phyloP scores from a whole-genome alignment of 352 stramenopile species.

The Phytophthora meadii region DNA sequence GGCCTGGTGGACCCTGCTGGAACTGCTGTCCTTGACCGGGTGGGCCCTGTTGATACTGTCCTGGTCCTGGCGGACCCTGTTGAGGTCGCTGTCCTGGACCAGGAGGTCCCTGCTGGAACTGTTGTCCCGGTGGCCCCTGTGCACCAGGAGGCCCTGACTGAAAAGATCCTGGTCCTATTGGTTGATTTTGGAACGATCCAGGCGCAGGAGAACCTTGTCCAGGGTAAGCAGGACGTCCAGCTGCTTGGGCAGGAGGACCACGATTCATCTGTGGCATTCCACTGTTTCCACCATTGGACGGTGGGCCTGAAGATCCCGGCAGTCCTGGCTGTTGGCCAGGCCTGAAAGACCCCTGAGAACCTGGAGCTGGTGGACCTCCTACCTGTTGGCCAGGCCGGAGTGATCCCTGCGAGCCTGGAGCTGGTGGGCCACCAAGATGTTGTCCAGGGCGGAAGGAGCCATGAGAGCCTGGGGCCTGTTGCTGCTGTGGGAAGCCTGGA shows the following conservation, averaged over 20 bases:
- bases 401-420: constrained; percentile 26
- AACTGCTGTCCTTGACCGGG: constrained; percentile 16
- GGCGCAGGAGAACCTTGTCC: constrained; percentile 22
- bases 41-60: constrained; percentile 20
- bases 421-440: constrained; percentile 15
- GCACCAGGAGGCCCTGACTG: constrained; percentile 20
- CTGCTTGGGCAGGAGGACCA: constrained; percentile 19
- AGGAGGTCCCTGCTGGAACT: constrained; percentile 36
- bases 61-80: constrained; percentile 18
- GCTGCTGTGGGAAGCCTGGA: constrained; percentile 28
- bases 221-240: constrained; percentile 25
- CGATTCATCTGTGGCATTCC: constrained; percentile 46
- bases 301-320: constrained; percentile 27
- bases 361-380: constrained; percentile 16
- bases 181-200: constrained; percentile 24
- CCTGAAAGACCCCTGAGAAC: constrained; percentile 19
- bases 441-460: constrained; percentile 26
- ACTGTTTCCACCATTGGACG: constrained; percentile 45
- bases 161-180: constrained; percentile 27
- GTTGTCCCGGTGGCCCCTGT: constrained; percentile 24
- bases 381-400: constrained; percentile 24
- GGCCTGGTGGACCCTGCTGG: not conserved
- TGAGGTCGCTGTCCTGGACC: constrained; percentile 20
- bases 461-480: constrained; percentile 21
- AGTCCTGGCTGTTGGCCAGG: constrained; percentile 20